Base-by-base conservation (phyloP, 73 alveolate genomes). In the Paramecium tetraurelia region DNA sequence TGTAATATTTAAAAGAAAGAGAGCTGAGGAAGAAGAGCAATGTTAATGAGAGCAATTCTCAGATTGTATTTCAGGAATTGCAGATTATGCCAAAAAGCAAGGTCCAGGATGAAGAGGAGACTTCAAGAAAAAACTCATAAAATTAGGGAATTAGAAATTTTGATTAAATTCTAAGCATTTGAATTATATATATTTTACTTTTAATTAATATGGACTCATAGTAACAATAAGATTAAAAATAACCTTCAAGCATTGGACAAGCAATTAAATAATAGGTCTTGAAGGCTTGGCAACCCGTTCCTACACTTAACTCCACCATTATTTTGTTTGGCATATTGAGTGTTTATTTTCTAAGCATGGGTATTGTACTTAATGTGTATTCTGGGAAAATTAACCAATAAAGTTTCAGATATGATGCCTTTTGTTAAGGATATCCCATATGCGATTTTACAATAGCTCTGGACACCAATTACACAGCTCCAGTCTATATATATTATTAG, bases 401-500 rank as follows among this genome's bases (percentile, higher is more conserved):
- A 59, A 59, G 53, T 57, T 50, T 59, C 11, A 59, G 94, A 35
- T 96, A 96, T 59, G 95, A 96, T 92, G 92, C 95, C n/a, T 53
- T 31, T 14, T 20, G 80, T 6, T 84, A 83, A 4, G 53, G 50
- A 63, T 4, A 27, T 27, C 50, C 53, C 11, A 0, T 63, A 1
- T 63, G 84, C 31, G 50, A 63, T 22, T 63, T 63, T 27, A 40
- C 84, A 7, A 27, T 63, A 31, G 84, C 84, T 33, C 24, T 27
- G 70, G 59, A 44, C 72, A 92, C 40, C 90, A 94, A 71, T 94
- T 96, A 96, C 88, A 92, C 36, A 14, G 27, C 7, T 95, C 97
- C 63, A 93, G n/a, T 96, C 46, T 92, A 93, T 87, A 33, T 96
- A 27, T 96, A 96, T 94, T 96, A 96, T 90, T 92, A 94, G 69